phyloP scores from a whole-genome alignment of 768 basidiomycete genomes.

The Leccinum incarnatum region DNA sequence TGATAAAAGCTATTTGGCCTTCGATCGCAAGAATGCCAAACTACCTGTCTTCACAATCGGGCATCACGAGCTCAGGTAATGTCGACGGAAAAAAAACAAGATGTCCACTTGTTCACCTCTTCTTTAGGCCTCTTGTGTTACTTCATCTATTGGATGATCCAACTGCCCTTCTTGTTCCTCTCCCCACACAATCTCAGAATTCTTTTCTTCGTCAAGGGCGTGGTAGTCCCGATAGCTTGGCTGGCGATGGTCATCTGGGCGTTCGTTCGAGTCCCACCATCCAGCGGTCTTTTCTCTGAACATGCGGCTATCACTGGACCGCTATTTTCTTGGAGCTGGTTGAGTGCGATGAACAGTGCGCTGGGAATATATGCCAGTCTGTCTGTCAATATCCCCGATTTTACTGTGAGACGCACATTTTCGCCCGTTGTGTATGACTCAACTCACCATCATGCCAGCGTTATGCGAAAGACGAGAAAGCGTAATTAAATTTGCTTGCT shows the following conservation, averaged over 20 bases:
- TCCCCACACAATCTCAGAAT: conserved; percentile 76
- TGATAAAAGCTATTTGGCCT: conserved; percentile 85
- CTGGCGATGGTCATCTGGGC: conserved; percentile 80
- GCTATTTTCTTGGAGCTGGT: conserved; percentile 73
- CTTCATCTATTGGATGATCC: conserved; percentile 74
- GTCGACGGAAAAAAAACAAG: background rate
- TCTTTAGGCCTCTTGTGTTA: conserved; percentile 65
- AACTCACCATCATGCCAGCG: conserved; percentile 39
- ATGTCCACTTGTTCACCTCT: background rate
- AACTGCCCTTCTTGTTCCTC: conserved; percentile 72
- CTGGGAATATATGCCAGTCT: conserved; percentile 72
- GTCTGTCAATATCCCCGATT: conserved; percentile 82
- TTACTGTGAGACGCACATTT: conserved; percentile 45
- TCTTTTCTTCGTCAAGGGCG: conserved; percentile 69
- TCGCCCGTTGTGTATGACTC: background rate
- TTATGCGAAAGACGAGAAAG: conserved; percentile 62
- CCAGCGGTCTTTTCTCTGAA: conserved; percentile 54
- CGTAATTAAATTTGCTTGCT: conserved; percentile 12
- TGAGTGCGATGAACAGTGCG: conserved; percentile 72
- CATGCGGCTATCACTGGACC: conserved; percentile 46
- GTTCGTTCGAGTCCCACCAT: conserved; percentile 61
- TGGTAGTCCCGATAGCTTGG: conserved; percentile 63
- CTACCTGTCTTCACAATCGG: conserved; percentile 50
- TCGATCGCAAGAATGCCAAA: conserved; percentile 64
- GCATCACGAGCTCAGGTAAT: conserved; percentile 61